These are phyloP conservation scores for Excoecaria cochinchinensis DNA, from an alignment of 345 rosid species.

Conservation along the genomic window DNA sequence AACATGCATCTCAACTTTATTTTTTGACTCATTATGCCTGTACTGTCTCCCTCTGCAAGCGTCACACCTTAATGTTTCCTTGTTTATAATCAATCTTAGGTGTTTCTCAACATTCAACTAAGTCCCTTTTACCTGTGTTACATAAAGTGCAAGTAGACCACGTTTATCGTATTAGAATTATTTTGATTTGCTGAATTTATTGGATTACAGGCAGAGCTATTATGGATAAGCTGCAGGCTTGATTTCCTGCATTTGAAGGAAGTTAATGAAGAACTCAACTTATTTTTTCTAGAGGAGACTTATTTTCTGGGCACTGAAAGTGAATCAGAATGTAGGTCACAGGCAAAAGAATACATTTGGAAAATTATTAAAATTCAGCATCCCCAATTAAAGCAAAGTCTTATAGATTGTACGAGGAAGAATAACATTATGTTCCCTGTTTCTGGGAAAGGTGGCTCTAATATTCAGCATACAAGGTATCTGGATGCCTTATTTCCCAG, in stretches of 20 bases:
- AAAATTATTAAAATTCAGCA: conserved; percentile 41
- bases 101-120: background rate
- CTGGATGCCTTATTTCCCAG: conserved; percentile 29
- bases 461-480: conserved; percentile 33
- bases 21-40: background rate
- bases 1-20: background rate
- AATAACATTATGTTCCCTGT: conserved; percentile 34
- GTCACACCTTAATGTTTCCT: background rate
- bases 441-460: conserved; percentile 42
- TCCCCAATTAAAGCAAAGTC: conserved; percentile 43
- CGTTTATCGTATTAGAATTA: too few species aligned
- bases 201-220: conserved; percentile 54
- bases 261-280: conserved; percentile 40
- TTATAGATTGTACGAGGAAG: conserved; percentile 58
- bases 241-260: conserved; percentile 56
- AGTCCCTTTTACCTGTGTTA: background rate
- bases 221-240: conserved; percentile 59
- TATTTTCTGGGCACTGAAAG: conserved; percentile 18
- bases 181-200: conserved; percentile 13
- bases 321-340: conserved; percentile 23
- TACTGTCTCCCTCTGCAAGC: background rate
- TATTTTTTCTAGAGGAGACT: conserved; percentile 41
- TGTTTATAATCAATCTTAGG: background rate
- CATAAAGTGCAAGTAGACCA: background rate
- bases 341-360: conserved; percentile 37